Percentiles rank a stretch among this genome's conserved stretches.
Evolutionary conservation across 306 rosid species (phyloP).

Genomic region (Canavalia gladiata): DNA sequence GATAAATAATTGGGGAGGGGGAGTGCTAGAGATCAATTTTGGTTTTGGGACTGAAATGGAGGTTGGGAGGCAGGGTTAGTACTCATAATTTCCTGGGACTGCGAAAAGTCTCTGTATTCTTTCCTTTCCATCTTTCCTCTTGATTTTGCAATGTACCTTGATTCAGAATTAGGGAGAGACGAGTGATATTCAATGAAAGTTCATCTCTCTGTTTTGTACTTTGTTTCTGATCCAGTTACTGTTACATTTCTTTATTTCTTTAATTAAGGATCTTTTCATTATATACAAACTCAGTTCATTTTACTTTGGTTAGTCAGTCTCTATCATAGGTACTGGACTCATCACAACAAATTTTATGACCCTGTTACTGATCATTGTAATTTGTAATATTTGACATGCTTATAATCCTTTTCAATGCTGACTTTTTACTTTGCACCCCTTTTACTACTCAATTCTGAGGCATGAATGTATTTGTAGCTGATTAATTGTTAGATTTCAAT

Average conservation of each 20-base stretch:
- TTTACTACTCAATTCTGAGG: constrained; percentile 6
- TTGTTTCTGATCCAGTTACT: not conserved
- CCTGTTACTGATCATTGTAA: not conserved
- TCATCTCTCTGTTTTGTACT: not conserved
- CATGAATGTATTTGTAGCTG: constrained; percentile 5
- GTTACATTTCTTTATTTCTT: not conserved
- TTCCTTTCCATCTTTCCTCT: not conserved
- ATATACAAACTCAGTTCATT: not conserved
- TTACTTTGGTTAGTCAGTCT: not conserved
- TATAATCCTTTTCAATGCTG: constrained; percentile 11
- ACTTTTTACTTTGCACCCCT: not conserved
- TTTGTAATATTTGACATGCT: not conserved
- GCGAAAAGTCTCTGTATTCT: not conserved
- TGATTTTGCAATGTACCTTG: not conserved
- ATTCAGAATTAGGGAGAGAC: not conserved
- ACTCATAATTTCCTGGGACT: not conserved
- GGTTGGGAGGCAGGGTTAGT: not conserved
- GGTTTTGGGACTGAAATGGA: not conserved
- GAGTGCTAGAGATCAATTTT: too few species aligned
- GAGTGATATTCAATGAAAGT: not conserved
- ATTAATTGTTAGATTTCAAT: constrained; percentile 25
- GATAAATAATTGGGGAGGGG: too few species aligned
- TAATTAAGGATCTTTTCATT: constrained; percentile 4
- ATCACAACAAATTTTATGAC: not conserved
- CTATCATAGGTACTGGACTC: not conserved